phyloP scores from a whole-genome alignment of 208 protist species.

The Leptomonas seymouri region DNA sequence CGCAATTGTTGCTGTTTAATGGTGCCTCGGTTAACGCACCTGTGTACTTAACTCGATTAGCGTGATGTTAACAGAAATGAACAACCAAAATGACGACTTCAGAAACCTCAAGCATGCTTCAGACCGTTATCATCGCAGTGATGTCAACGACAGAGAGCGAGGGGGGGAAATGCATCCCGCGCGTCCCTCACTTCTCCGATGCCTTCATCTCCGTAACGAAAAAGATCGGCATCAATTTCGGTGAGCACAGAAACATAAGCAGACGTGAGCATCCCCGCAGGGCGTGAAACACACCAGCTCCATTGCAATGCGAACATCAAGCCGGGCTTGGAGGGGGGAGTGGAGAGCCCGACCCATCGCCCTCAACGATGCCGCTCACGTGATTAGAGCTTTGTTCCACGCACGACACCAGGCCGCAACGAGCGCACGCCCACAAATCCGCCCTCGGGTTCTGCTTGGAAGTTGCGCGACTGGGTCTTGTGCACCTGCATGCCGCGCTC shows the following conservation, averaged over 20 bases:
- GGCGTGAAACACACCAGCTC: too few species aligned
- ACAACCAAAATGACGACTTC: not conserved
- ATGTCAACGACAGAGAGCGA: slow-evolving; percentile 1
- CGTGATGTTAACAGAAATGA: not conserved
- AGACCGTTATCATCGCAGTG: not conserved
- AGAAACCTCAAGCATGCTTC: not conserved
- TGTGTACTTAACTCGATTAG: not conserved
- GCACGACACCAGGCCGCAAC: slow-evolving; percentile 78
- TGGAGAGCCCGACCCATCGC: not conserved
- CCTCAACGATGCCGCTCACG: not conserved
- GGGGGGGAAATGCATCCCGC: not conserved
- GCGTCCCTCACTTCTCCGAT: not conserved
- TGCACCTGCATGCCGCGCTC: slow-evolving; percentile 84
- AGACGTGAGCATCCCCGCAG: too few species aligned
- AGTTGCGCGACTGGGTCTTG: slow-evolving; percentile 77
- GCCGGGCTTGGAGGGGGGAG: too few species aligned
- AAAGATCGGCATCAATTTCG: not conserved
- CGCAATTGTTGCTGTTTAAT: too few species aligned
- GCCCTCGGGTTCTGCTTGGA: slow-evolving; percentile 82
- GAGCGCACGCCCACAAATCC: slow-evolving; percentile 78
- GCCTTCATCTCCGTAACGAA: not conserved
- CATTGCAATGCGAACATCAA: too few species aligned
- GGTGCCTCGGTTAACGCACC: not conserved
- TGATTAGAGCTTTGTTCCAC: slow-evolving; percentile 42
- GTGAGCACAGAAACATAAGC: not conserved